Evolutionary conservation across 2,329 filamentous ascomycete species (phyloP).

Genomic region (Clonostachys rosea): DNA sequence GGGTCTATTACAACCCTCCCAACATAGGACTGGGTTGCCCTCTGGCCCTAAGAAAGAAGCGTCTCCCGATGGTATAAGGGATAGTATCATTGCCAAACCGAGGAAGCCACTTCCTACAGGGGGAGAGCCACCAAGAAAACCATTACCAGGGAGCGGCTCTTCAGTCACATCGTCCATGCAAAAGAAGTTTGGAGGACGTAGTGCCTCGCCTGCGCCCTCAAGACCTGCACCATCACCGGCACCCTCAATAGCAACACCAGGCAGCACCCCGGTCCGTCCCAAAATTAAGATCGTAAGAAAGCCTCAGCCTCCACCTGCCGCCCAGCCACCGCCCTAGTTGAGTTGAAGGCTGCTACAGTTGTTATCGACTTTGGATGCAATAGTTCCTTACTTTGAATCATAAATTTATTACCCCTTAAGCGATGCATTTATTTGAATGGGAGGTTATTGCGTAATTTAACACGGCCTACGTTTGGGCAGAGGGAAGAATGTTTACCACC

Average conservation of each 20-base stretch:
- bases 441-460: too few relatives aligned
- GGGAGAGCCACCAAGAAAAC: slow-evolving; percentile 19
- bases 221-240: background rate
- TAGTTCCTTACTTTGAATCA: too few relatives aligned
- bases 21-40: slow-evolving; percentile 23
- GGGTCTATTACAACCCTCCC: slow-evolving; percentile 13
- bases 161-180: background rate
- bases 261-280: background rate
- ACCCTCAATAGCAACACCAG: background rate
- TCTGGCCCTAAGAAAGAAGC: slow-evolving; percentile 16
- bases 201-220: background rate
- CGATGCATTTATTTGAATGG: too few relatives aligned
- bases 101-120: slow-evolving; percentile 25
- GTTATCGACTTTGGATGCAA: too few relatives aligned
- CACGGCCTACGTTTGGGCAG: too few relatives aligned
- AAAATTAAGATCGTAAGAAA: slow-evolving; percentile 2
- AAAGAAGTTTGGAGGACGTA: background rate
- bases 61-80: slow-evolving; percentile 13
- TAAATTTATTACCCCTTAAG: too few relatives aligned
- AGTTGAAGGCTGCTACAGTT: too few relatives aligned
- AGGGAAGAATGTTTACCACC: too few relatives aligned
- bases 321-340: background rate
- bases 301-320: background rate
- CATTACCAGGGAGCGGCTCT: slow-evolving; percentile 19
- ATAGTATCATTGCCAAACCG: slow-evolving; percentile 24